phyloP scores from a whole-genome alignment of 202 grass and related monocot species.

The Musa balbisiana region DNA sequence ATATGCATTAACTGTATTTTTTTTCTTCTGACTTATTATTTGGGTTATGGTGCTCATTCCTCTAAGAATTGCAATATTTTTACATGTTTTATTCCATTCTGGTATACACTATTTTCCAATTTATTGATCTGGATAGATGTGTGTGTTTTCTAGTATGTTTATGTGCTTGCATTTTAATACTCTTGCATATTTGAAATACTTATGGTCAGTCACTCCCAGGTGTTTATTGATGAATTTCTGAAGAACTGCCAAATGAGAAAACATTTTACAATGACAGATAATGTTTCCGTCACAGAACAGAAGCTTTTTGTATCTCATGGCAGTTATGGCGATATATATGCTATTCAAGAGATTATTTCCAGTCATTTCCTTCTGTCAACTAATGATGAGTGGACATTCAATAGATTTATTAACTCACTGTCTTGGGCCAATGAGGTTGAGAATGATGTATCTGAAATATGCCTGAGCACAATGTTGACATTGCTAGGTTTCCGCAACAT shows the following conservation, averaged over 20 bases:
- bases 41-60: background rate
- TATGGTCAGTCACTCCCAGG: conserved; percentile 8
- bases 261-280: conserved; percentile 10
- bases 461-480: background rate
- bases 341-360: conserved; percentile 11
- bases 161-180: background rate
- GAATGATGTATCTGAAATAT: background rate
- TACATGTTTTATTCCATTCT: background rate
- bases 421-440: background rate
- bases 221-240: conserved; percentile 19
- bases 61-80: no score
- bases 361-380: conserved; percentile 19
- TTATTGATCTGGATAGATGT: no score
- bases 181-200: conserved; percentile 6
- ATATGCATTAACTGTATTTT: background rate
- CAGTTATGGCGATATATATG: background rate
- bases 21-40: background rate
- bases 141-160: background rate
- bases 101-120: no score
- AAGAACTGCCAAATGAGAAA: conserved; percentile 10
- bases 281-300: background rate
- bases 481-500: conserved; percentile 2
- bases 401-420: conserved; percentile 15
- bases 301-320: conserved; percentile 15
- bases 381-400: conserved; percentile 8